A percentile compares a stretch with the other conserved stretches of the same genome.
Conservation (phyloP, 805 yeast species). For the Hanseniaspora meyeri region DNA sequence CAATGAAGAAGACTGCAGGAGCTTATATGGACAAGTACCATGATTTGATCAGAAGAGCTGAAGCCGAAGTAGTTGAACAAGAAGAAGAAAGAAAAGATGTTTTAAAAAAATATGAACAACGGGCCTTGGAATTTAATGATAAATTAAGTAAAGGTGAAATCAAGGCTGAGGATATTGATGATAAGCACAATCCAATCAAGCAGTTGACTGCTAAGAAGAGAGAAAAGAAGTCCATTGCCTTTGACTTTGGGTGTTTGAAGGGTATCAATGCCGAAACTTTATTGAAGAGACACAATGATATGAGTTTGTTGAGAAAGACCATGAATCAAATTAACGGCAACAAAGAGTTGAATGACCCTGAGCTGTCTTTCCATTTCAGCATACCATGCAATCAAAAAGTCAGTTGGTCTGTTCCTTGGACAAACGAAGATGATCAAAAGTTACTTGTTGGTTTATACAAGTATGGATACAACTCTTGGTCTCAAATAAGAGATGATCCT, state of each 20-base stretch:
- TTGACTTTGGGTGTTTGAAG: slow-evolving; percentile 79
- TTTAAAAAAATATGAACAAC: slow-evolving; percentile 46
- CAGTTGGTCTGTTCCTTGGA: slow-evolving; percentile 90
- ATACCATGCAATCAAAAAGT: slow-evolving; percentile 64
- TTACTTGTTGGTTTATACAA: slow-evolving; percentile 75
- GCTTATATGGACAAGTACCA: slow-evolving; percentile 55
- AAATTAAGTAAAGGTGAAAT: slow-evolving; percentile 30
- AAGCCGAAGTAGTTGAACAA: slow-evolving; percentile 48
- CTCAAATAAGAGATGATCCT: slow-evolving; percentile 90
- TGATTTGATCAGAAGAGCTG: slow-evolving; percentile 56
- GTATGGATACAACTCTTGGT: slow-evolving; percentile 95
- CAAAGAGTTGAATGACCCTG: slow-evolving; percentile 37
- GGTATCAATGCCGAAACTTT: slow-evolving; percentile 83
- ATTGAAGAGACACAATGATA: slow-evolving; percentile 70
- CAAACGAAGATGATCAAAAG: slow-evolving; percentile 69
- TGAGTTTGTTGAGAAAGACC: slow-evolving; percentile 49
- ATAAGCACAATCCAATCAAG: slow-evolving; percentile 35
- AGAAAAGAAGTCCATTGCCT: slow-evolving; percentile 80
- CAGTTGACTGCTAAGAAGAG: slow-evolving; percentile 53
- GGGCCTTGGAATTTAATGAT: slow-evolving; percentile 45
- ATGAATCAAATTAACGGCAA: slow-evolving; percentile 4
- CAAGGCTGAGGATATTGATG: slow-evolving; percentile 21
- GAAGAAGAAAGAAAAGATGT: slow-evolving; percentile 48
- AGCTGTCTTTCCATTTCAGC: slow-evolving; percentile 40
- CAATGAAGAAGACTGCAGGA: slow-evolving; percentile 70